Evolutionary conservation across 441 rosid species (phyloP).

Genomic region (Gossypium schwendimanii): DNA sequence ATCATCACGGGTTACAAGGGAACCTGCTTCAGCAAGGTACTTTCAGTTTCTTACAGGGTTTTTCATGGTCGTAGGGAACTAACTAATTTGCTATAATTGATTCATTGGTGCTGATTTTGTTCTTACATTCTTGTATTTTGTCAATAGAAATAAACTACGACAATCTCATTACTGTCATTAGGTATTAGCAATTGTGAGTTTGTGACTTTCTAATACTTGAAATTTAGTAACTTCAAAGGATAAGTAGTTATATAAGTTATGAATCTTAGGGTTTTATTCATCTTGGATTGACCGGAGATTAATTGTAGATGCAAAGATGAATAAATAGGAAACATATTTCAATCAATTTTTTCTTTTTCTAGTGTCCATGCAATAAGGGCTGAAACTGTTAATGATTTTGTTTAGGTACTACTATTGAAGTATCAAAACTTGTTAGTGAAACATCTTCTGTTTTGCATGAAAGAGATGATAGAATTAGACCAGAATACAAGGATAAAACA

Average conservation of each 20-base stretch:
- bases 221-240: too few species aligned
- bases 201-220: too few species aligned
- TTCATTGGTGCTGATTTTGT: not conserved
- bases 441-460: not conserved
- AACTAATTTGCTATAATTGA: not conserved
- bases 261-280: too few species aligned
- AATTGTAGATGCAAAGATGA: not conserved
- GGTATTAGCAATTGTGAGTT: not conserved
- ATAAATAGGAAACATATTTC: not conserved
- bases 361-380: constrained; percentile 1
- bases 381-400: constrained; percentile 5
- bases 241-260: too few species aligned
- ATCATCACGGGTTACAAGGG: not conserved
- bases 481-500: not conserved
- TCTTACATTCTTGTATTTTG: too few species aligned
- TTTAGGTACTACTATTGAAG: constrained; percentile 11
- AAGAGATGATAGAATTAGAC: constrained; percentile 3
- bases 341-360: not conserved
- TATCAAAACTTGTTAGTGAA: not conserved
- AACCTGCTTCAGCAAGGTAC: constrained; percentile 20
- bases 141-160: not conserved
- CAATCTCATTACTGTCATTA: not conserved
- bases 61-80: not conserved
- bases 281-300: not conserved
- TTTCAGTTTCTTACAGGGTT: not conserved